Base-by-base conservation (phyloP, 108 stramenopile species). In the Fistulifera pelliculosa region DNA sequence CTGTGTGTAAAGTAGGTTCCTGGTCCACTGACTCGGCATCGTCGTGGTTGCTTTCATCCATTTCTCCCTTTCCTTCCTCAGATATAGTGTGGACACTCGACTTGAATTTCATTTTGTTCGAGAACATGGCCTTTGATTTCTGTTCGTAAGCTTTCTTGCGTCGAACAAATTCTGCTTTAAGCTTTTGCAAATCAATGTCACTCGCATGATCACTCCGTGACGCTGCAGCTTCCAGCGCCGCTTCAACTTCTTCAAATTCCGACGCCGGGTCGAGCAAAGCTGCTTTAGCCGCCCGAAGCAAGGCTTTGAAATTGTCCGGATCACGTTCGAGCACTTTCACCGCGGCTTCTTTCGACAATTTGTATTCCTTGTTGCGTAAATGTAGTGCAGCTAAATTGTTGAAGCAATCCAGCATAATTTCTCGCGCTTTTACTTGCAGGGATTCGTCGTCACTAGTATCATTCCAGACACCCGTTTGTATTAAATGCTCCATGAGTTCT, bases 371-470 rank as follows among this genome's bases (percentile, higher is more conserved):
- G 40, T 67, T 66, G 42, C 53, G 21, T 16, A 76, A 41, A 45
- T 71, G 49, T 1, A 81, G 73, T 0, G 75, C 75, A 4, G 65
- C 61, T 7, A 74, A 65, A 39, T 81, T 81, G 40, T 77, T 77
- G 6, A 76, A 43, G 52, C 64, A 77, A 65, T 81, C 80, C 51
- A 77, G 1, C 44, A 71, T 23, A 12, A 77, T 38, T 42, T 62
- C 60, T 15, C 12, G 22, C 1, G 42, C 41, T 40, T 62, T 52
- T 28, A 44, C 49, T 40, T 57, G 65, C 1, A 68, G 56, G 13
- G 8, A 31, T 15, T 49, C 27, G 54, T 44, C 23, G 65, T 27
- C 24, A 64, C 40, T 13, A 41, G 53, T 38, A 54, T 63, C 71
- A 65, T 69, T 2, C 52, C 64, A 23, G 48, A 42, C n/a, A 67